Percentiles rank a stretch among this genome's conserved stretches.
phyloP scores from a whole-genome alignment of 1,284 basidiomycete genomes.

The Cutaneotrichosporon dermatis region DNA sequence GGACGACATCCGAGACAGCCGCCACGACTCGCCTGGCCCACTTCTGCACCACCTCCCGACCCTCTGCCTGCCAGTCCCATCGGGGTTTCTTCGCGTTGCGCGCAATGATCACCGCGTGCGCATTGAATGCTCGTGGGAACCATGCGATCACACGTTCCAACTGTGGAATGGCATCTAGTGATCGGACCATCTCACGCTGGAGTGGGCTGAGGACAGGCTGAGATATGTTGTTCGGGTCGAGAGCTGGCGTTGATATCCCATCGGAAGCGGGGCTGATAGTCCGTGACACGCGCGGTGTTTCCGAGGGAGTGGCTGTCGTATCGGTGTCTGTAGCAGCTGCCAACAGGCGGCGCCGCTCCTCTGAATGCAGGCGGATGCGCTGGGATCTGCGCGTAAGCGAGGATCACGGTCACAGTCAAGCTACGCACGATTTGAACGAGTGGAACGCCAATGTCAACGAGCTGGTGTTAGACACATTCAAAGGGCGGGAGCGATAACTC shows the following conservation, averaged over 20 bases:
- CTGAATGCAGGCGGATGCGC: constrained; percentile 6
- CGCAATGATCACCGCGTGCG: constrained; percentile 40
- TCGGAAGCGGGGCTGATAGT: not conserved
- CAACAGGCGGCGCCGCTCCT: not conserved
- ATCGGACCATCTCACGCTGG: constrained; percentile 34
- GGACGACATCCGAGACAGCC: constrained; percentile 3
- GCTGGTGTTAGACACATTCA: constrained; percentile 8
- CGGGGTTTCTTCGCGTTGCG: constrained; percentile 19
- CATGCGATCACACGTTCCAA: constrained; percentile 38
- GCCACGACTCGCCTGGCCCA: constrained; percentile 28
- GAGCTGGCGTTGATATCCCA: not conserved
- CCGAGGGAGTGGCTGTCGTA: not conserved
- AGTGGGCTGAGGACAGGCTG: constrained; percentile 30
- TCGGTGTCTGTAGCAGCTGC: not conserved
- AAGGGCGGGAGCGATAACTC: constrained; percentile 6
- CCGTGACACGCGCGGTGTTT: not conserved
- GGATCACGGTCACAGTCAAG: not conserved
- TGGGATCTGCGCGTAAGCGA: constrained; percentile 5
- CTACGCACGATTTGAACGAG: constrained; percentile 29
- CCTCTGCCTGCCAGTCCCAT: constrained; percentile 31
- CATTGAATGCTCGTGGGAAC: constrained; percentile 43
- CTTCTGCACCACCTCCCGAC: constrained; percentile 26
- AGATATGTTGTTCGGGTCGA: not conserved
- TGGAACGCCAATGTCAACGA: constrained; percentile 27
- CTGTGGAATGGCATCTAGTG: constrained; percentile 31